Conservation (phyloP, 2,329 filamentous ascomycete genomes). For the Neopestalotiopsis sp. region DNA sequence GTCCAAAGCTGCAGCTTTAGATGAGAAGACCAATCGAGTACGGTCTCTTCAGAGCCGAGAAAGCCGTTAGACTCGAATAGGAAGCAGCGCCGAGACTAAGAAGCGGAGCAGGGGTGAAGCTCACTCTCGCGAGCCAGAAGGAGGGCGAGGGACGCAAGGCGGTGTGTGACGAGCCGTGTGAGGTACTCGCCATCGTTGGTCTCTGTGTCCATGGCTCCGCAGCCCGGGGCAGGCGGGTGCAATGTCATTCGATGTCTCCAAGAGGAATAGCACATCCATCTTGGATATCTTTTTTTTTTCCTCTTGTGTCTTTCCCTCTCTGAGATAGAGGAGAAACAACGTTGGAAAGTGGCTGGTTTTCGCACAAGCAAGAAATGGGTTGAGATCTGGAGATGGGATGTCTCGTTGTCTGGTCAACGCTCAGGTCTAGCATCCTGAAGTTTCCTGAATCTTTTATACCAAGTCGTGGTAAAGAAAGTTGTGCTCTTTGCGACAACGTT, state of each 20-base stretch:
- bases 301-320: neutral
- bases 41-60: slow-evolving; percentile 42
- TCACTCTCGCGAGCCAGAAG: slow-evolving; percentile 30
- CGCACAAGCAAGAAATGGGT: neutral
- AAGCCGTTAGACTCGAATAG: slow-evolving; percentile 56
- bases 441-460: neutral
- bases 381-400: neutral
- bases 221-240: slow-evolving; percentile 8
- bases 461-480: neutral
- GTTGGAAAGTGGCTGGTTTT: neutral
- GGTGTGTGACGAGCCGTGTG: slow-evolving; percentile 34
- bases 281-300: neutral
- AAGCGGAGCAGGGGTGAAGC: slow-evolving; percentile 43
- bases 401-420: neutral
- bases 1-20: slow-evolving; percentile 48
- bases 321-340: neutral
- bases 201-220: slow-evolving; percentile 1
- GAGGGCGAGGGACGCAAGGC: slow-evolving; percentile 30
- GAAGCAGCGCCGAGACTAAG: slow-evolving; percentile 53
- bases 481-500: neutral
- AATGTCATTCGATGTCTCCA: neutral
- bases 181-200: neutral
- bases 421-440: neutral
- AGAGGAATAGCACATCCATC: neutral
- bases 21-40: slow-evolving; percentile 59